Percentiles rank a stretch among this genome's conserved stretches.
Conservation (phyloP, 177 flowering plant species). For the Vitis hybrid region DNA sequence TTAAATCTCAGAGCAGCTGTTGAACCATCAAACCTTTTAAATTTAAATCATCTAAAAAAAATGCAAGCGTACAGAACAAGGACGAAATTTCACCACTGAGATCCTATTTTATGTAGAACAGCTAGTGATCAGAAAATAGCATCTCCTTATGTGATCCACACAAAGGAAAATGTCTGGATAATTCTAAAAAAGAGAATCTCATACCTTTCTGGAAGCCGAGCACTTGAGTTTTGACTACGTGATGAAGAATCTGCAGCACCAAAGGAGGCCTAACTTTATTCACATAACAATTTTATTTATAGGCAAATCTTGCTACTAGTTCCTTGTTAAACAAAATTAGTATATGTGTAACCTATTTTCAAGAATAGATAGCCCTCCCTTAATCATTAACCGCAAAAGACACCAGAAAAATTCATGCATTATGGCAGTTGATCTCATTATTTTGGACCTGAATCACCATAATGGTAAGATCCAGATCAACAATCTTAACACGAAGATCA, state of each 20-base stretch:
- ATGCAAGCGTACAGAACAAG: too few species aligned
- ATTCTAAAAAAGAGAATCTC: not conserved
- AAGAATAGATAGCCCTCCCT: not conserved
- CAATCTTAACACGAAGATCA: too few species aligned
- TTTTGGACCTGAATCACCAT: too few species aligned
- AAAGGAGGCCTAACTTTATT: constrained; percentile 3
- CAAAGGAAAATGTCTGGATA: not conserved
- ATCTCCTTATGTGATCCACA: not conserved
- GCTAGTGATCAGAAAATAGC: not conserved
- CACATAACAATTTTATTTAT: constrained; percentile 1
- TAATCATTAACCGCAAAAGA: not conserved
- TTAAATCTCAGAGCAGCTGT: too few species aligned
- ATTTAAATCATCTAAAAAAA: too few species aligned
- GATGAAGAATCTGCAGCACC: constrained; percentile 53
- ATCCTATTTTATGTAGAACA: too few species aligned
- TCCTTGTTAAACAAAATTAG: not conserved
- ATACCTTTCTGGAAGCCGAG: constrained; percentile 95
- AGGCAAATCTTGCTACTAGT: not conserved
- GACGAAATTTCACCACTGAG: too few species aligned
- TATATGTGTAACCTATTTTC: not conserved
- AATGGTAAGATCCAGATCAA: too few species aligned
- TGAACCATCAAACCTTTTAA: too few species aligned
- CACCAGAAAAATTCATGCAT: too few species aligned
- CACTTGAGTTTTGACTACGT: constrained; percentile 57
- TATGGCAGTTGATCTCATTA: too few species aligned